Conservation (phyloP, 176 grass and related monocot species). For the Oryza glumipatula region DNA sequence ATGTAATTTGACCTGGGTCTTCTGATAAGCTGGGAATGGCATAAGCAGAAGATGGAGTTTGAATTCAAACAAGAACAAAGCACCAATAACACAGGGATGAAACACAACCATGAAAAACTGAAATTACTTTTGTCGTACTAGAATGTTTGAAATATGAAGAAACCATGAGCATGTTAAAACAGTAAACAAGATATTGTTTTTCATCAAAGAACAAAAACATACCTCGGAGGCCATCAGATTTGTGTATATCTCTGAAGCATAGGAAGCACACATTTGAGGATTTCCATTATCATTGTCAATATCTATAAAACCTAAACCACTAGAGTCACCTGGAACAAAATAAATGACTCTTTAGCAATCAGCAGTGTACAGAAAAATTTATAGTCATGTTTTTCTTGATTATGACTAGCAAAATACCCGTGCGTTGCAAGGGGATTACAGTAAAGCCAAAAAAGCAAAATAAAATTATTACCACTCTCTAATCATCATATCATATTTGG, state of each 20-base stretch:
- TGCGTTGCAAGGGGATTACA: too few relatives aligned
- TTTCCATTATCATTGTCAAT: slow-evolving; percentile 66
- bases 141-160: slow-evolving; percentile 16
- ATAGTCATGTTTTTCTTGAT: too few relatives aligned
- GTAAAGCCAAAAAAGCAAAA: too few relatives aligned
- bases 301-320: slow-evolving; percentile 47
- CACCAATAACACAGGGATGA: slow-evolving; percentile 26
- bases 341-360: slow-evolving; percentile 15
- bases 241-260: slow-evolving; percentile 59
- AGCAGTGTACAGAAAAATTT: too few relatives aligned
- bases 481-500: too few relatives aligned
- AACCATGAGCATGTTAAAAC: not conserved
- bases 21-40: slow-evolving; percentile 55
- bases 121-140: slow-evolving; percentile 21
- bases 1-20: slow-evolving; percentile 52
- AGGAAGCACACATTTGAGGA: slow-evolving; percentile 70
- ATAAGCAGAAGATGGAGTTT: slow-evolving; percentile 23
- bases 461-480: too few relatives aligned
- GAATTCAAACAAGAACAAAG: slow-evolving; percentile 23
- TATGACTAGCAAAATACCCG: too few relatives aligned
- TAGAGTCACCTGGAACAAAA: slow-evolving; percentile 48
- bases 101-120: slow-evolving; percentile 19
- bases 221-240: slow-evolving; percentile 74
- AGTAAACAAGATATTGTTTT: slow-evolving; percentile 16
- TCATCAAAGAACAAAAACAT: slow-evolving; percentile 32